Percentiles rank a stretch among this genome's conserved stretches.
Evolutionary conservation across 495 filamentous ascomycete species (phyloP).

Genomic region (Tuber indicum): DNA sequence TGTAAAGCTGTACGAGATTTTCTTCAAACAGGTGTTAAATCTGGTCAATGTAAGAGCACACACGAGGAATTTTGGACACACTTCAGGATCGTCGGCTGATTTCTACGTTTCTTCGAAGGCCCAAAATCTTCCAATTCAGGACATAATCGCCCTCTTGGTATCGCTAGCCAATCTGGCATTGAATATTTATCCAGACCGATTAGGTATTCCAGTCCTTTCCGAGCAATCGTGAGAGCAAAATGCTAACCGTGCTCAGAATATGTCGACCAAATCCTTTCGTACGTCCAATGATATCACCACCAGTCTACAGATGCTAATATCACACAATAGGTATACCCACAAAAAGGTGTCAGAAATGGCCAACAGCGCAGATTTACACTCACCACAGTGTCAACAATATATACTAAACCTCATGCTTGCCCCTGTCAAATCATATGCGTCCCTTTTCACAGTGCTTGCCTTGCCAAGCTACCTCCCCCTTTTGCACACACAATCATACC

Average conservation of each 20-base stretch:
- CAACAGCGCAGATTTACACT: slow-evolving; percentile 90
- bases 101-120: slow-evolving; percentile 49
- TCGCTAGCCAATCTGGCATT: slow-evolving; percentile 88
- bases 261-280: slow-evolving; percentile 86
- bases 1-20: slow-evolving; percentile 91
- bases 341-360: slow-evolving; percentile 82
- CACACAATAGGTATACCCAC: slow-evolving; percentile 54
- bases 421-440: slow-evolving; percentile 81
- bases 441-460: slow-evolving; percentile 85
- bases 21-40: slow-evolving; percentile 92
- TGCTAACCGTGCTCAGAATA: slow-evolving; percentile 54
- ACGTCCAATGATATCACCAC: slow-evolving; percentile 10
- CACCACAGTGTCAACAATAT: slow-evolving; percentile 75
- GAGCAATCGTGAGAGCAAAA: slow-evolving; percentile 18
- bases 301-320: slow-evolving; percentile 9
- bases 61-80: slow-evolving; percentile 40
- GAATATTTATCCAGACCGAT: slow-evolving; percentile 83
- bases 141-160: slow-evolving; percentile 84
- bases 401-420: slow-evolving; percentile 80
- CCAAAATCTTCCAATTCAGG: slow-evolving; percentile 84
- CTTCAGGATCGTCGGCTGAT: slow-evolving; percentile 39
- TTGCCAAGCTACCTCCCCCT: slow-evolving; percentile 87
- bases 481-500: slow-evolving; percentile 85
- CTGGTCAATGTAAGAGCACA: slow-evolving; percentile 57
- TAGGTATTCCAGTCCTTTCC: slow-evolving; percentile 45